A percentile compares a stretch with the other conserved stretches of the same genome.
Conservation (phyloP, 2,329 filamentous ascomycete genomes). For the Cladosporium sp. region DNA sequence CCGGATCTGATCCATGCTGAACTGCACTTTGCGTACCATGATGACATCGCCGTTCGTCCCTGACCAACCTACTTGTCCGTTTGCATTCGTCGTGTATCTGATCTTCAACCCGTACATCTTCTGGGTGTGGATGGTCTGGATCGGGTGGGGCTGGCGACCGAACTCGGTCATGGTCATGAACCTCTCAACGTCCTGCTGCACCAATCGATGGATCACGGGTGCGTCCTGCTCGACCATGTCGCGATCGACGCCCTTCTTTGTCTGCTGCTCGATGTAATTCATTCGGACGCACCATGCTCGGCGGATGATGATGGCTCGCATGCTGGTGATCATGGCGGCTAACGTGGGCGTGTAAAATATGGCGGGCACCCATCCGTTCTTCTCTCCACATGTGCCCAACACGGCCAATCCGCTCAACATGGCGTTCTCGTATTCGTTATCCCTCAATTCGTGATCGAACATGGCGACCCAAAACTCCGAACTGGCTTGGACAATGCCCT, state of each 20-base stretch:
- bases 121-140: not conserved
- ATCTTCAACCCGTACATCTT: conserved; percentile 11
- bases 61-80: not conserved
- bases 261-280: not conserved
- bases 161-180: conserved; percentile 6
- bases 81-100: not conserved
- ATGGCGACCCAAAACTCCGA: conserved; percentile 8
- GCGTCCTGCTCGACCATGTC: not conserved
- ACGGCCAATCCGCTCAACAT: conserved; percentile 6
- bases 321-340: not conserved
- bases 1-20: conserved; percentile 1
- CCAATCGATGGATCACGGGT: not conserved
- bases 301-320: conserved; percentile 6
- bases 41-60: not conserved
- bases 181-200: not conserved
- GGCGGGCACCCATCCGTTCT: conserved; percentile 1
- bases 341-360: conserved; percentile 9
- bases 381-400: not conserved
- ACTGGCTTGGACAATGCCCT: not conserved
- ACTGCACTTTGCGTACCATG: not conserved
- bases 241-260: not conserved
- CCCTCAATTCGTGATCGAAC: conserved; percentile 4
- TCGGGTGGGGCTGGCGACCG: not conserved
- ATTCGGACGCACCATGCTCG: not conserved
- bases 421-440: conserved; percentile 4